These are phyloP conservation scores for Citrullus amarus DNA, from an alignment of 306 rosid genomes.

Conservation along the genomic window DNA sequence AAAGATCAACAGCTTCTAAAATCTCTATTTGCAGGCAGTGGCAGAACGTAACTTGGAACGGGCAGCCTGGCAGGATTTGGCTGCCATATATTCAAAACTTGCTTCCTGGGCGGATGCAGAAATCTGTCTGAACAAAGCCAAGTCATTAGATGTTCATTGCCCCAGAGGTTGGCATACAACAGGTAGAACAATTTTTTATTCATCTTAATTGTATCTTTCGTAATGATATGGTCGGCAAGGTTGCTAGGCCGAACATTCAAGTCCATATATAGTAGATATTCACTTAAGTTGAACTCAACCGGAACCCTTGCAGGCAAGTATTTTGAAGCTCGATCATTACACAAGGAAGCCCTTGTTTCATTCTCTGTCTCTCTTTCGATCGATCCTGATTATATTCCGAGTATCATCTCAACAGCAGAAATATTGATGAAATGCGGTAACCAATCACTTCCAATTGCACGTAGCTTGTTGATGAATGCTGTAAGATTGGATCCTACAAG, in stretches of 20 bases:
- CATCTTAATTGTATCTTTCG: neutral
- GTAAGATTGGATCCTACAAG: constrained; percentile 60
- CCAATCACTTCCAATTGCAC: constrained; percentile 53
- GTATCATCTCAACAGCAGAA: constrained; percentile 59
- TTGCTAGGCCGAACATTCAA: neutral
- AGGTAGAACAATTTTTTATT: constrained; percentile 23
- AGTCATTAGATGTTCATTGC: constrained; percentile 38
- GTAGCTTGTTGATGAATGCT: constrained; percentile 71
- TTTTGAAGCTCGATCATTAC: constrained; percentile 44
- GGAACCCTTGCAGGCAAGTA: constrained; percentile 28
- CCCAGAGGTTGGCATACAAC: constrained; percentile 63
- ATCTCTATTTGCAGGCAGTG: constrained; percentile 33
- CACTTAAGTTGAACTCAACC: neutral
- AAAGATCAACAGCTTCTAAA: neutral
- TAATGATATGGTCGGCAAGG: neutral
- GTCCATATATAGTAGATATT: neutral
- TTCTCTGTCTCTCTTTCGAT: constrained; percentile 50
- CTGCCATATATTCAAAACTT: constrained; percentile 47
- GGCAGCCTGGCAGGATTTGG: constrained; percentile 75
- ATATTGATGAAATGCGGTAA: constrained; percentile 45
- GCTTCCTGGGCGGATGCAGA: constrained; percentile 64
- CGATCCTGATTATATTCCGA: constrained; percentile 61
- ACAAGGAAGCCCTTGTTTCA: constrained; percentile 63
- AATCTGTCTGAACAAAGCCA: constrained; percentile 59
- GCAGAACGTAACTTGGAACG: constrained; percentile 40